Evolutionary conservation across 1,284 basidiomycete species (phyloP).

Genomic region (Ustilago loliicola): DNA sequence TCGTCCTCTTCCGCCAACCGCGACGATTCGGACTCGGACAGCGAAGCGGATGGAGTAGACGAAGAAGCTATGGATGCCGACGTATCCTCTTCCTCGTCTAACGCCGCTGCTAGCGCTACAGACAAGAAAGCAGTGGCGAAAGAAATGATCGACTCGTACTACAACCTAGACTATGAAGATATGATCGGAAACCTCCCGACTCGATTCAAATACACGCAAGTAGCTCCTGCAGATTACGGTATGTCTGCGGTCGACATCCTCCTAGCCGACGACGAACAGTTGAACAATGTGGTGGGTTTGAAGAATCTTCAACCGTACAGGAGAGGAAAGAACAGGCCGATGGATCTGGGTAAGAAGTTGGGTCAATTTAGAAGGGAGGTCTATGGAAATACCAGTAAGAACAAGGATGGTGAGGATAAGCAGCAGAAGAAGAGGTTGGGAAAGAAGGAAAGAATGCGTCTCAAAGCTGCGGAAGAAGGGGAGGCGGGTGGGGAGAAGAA

Average conservation of each 20-base stretch:
- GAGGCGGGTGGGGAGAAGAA: conserved; percentile 7
- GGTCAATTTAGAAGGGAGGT: conserved; percentile 79
- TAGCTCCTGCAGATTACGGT: conserved; percentile 79
- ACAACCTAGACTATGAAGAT: conserved; percentile 93
- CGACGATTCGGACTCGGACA: conserved; percentile 36
- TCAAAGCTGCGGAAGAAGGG: conserved; percentile 40
- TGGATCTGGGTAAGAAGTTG: conserved; percentile 76
- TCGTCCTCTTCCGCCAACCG: conserved; percentile 31
- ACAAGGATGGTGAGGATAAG: conserved; percentile 61
- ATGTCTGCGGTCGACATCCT: conserved; percentile 90
- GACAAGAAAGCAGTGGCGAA: conserved; percentile 75
- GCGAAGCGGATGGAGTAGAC: conserved; percentile 27
- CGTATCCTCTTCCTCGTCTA: background rate
- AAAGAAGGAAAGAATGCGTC: conserved; percentile 59
- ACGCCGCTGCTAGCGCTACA: conserved; percentile 12
- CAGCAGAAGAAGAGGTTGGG: conserved; percentile 71
- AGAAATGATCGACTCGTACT: conserved; percentile 89
- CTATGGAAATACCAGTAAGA: conserved; percentile 40
- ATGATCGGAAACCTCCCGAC: conserved; percentile 91
- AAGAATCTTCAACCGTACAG: conserved; percentile 93
- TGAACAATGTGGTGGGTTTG: conserved; percentile 89
- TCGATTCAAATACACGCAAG: conserved; percentile 89
- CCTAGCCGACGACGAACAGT: conserved; percentile 89
- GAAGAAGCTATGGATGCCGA: conserved; percentile 69
- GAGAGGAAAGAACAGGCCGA: conserved; percentile 76